These are phyloP conservation scores for Ascochyta viciae-villosae DNA, from an alignment of 2,329 filamentous ascomycete species.

Conservation along the genomic window DNA sequence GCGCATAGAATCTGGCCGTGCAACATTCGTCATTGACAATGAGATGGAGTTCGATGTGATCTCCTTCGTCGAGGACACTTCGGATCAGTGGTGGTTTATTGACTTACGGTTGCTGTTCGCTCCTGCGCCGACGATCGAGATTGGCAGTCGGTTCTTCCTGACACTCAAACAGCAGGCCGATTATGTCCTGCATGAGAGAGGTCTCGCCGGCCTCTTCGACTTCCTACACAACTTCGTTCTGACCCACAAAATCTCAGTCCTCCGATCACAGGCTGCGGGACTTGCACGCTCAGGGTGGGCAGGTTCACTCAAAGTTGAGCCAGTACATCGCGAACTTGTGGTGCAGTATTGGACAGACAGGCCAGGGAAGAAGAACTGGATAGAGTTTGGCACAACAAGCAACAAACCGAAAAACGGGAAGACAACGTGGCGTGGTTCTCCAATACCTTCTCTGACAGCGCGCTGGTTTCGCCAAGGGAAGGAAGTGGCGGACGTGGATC, in stretches of 20 bases:
- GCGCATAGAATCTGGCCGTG: conserved; percentile 81
- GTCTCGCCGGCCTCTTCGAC: conserved; percentile 80
- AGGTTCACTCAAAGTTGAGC: conserved; percentile 77
- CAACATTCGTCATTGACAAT: conserved; percentile 80
- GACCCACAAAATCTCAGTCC: conserved; percentile 86
- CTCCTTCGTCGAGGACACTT: conserved; percentile 82
- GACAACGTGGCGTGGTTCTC: conserved; percentile 43
- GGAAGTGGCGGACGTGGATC: conserved; percentile 72
- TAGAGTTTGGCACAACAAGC: conserved; percentile 83
- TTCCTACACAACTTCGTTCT: conserved; percentile 87
- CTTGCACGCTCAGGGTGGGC: conserved; percentile 78
- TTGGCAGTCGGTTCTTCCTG: conserved; percentile 64
- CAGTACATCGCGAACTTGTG: conserved; percentile 79
- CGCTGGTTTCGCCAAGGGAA: conserved; percentile 88
- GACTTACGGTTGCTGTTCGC: conserved; percentile 85
- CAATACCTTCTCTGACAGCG: conserved; percentile 57
- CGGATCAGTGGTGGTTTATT: conserved; percentile 91
- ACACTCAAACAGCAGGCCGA: conserved; percentile 78
- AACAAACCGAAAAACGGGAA: conserved; percentile 55
- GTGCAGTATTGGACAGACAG: conserved; percentile 89
- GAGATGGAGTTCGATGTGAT: conserved; percentile 96
- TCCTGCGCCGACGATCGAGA: conserved; percentile 68
- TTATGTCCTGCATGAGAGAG: conserved; percentile 70
- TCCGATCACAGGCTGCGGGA: conserved; percentile 77
- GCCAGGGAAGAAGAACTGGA: conserved; percentile 81